Evolutionary conservation across 176 grass and related monocot genomes (phyloP), one percentile per base, ranked within the genome.

Genomic region (Cenchrus fungigraminus): DNA sequence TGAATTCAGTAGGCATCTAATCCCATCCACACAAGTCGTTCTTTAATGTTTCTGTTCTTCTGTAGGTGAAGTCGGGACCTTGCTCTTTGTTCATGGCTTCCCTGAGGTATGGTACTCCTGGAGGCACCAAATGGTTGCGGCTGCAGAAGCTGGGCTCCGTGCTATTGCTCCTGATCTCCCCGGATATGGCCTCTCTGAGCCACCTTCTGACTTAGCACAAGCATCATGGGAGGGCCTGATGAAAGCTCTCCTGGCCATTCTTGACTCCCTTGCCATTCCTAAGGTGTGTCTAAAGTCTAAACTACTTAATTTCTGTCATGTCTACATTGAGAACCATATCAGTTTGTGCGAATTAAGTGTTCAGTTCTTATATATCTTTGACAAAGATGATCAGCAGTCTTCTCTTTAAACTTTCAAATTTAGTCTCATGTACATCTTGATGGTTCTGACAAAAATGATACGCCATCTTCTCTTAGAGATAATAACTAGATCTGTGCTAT

Each of bases 61-160:
- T 49, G 29, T 71, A 84, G 82, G 31, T 43, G 82, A 84, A 53
- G n/a, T 22, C 10, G 82, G 71, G n/a, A 75, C 57, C 49, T 15
- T 84, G 82, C 82, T 84, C 45, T 84, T 84, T 42, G 29, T 84
- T 54, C 82, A 75, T 84, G 82, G 82, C 37, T 90, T 90, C 58
- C 88, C 88, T 37, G 88, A 90, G 78, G 84, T 86, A 46, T 86
- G 83, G 88, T 86, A 86, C 55, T 86, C 88, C 19, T 82, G 88
- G 79, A 86, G 88, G 34, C 78, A 90, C 53, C 83, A 90, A 29
- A 82, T 90, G 88, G 37, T 78, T 53, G 88, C 83, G 0, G 78
- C 53, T 1, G 88, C 78, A 6, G 83, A 31, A 34, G 78, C 78
- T 3, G 83, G 88, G 46, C 86, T 78, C 73, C 79, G 56, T 12